Base-by-base conservation (phyloP, 2,329 filamentous ascomycete genomes). In the Fusarium sacchari region DNA sequence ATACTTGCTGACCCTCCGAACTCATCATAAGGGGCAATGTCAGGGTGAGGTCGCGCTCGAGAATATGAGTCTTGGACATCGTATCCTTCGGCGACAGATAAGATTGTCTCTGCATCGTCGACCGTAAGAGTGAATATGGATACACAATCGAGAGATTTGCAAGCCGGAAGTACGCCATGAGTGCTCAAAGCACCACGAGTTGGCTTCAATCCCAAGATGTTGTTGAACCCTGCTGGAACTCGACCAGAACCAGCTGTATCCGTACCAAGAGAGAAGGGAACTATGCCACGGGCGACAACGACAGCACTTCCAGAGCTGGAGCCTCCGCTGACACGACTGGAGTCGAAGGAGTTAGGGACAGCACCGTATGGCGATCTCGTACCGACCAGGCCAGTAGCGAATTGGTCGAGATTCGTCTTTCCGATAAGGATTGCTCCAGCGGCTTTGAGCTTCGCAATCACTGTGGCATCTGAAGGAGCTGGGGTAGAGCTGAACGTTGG, bases 371-470 rank as follows among this genome's bases (percentile, higher is more conserved):
- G 89, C 6, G 88, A 90, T 37, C 90, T 85, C 14, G 88, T 89
- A 14, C 90, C 90, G 12, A 88, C 88, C 8, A 92, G 83, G 1
- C 90, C 90, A 2, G 90, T 91, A 3, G 89, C 90, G 12, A 92
- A 85, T 73, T 92, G 89, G 69, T 92, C 90, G 57, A 92, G 82
- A 71, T 88, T 88, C 8, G 86, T 86, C 74, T 91, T 91, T 14
- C 89, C 90, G 36, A 91, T 81, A 37, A 89, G 84, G 4, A 91
- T 80, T 4, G 87, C 90, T 1, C 89, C 89, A 13, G 87, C 85
- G 1, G 83, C 81, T 28, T 88, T 83, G 22, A 90, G 80, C 30
- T 81, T 84, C 12, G 86, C 79, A 14, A 89, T 84, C 4, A 89
- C 85, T 2, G 82, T 80, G 2, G 88, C 84, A 42, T 86, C 87